Conservation (phyloP, 2,329 filamentous ascomycete species). For the Cladosporium austrohemisphaericum region DNA sequence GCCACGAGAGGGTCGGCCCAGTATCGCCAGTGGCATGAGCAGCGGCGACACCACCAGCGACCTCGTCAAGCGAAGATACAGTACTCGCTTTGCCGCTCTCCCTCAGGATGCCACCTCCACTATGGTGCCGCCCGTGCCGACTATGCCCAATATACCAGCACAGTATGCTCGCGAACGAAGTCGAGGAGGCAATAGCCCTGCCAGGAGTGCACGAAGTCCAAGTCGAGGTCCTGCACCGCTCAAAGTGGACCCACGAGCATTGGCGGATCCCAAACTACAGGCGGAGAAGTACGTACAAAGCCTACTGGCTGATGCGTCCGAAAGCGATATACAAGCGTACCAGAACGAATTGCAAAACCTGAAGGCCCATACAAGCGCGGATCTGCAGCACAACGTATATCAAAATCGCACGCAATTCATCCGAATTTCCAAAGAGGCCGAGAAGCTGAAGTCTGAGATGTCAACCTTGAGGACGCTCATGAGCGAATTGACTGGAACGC, state of each 20-base stretch:
- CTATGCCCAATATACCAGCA: constrained; percentile 53
- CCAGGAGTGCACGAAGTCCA: constrained; percentile 36
- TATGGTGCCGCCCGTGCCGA: constrained; percentile 56
- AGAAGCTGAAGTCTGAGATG: constrained; percentile 97
- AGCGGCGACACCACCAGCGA: constrained; percentile 61
- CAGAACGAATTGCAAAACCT: constrained; percentile 71
- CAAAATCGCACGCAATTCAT: constrained; percentile 98
- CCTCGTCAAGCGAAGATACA: constrained; percentile 90
- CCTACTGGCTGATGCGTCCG: constrained; percentile 77
- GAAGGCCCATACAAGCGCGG: constrained; percentile 72
- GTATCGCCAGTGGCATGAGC: constrained; percentile 27
- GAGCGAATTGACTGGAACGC: constrained; percentile 69
- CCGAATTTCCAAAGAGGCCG: constrained; percentile 97
- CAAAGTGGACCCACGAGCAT: constrained; percentile 68
- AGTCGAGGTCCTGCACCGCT: constrained; percentile 46
- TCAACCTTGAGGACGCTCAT: constrained; percentile 82
- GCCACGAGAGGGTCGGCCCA: constrained; percentile 21
- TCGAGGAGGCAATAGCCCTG: constrained; percentile 18
- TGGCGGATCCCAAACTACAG: constrained; percentile 74
- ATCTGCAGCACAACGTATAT: constrained; percentile 92
- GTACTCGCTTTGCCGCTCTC: constrained; percentile 76
- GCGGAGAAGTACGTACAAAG: constrained; percentile 65
- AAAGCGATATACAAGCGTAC: constrained; percentile 80
- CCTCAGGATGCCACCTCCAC: constrained; percentile 58
- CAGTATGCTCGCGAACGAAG: constrained; percentile 46